Evolutionary conservation across 345 rosid genomes (phyloP).

Genomic region (Nasturtium officinale): DNA sequence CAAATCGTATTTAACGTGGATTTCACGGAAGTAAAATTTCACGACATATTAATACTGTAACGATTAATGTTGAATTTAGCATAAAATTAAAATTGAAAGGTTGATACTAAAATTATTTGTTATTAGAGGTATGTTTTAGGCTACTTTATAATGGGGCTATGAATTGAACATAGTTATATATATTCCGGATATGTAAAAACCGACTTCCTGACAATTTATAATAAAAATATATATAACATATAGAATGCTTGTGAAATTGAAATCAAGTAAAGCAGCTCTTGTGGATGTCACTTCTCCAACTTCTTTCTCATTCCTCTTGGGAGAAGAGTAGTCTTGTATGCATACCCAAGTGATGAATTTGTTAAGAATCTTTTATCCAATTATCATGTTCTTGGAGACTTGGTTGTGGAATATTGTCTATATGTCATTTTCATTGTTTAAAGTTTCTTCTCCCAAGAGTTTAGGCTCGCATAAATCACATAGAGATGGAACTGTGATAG

Average conservation of each 20-base stretch:
- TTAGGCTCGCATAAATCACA: background rate
- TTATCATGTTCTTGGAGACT: conserved; percentile 7
- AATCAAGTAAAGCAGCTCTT: background rate
- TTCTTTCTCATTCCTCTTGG: background rate
- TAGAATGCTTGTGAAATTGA: background rate
- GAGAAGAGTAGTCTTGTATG: background rate
- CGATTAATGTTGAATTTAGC: too few relatives aligned
- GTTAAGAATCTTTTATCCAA: background rate
- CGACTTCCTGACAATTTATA: too few relatives aligned
- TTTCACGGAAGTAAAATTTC: too few relatives aligned
- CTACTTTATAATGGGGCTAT: too few relatives aligned
- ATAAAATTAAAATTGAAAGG: too few relatives aligned
- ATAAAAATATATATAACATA: too few relatives aligned
- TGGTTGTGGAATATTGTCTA: background rate
- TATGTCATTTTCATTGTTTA: background rate
- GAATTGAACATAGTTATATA: too few relatives aligned
- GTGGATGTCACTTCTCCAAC: background rate
- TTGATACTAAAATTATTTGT: too few relatives aligned
- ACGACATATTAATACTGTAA: too few relatives aligned
- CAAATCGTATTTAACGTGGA: too few relatives aligned
- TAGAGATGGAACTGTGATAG: background rate
- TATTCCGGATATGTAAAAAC: too few relatives aligned
- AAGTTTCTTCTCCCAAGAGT: background rate
- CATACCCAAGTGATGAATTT: background rate
- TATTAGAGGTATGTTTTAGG: too few relatives aligned